Percentiles rank a stretch among this genome's conserved stretches.
Evolutionary conservation across 257 asterid genomes (phyloP).

Genomic region (Eustoma russellianum): DNA sequence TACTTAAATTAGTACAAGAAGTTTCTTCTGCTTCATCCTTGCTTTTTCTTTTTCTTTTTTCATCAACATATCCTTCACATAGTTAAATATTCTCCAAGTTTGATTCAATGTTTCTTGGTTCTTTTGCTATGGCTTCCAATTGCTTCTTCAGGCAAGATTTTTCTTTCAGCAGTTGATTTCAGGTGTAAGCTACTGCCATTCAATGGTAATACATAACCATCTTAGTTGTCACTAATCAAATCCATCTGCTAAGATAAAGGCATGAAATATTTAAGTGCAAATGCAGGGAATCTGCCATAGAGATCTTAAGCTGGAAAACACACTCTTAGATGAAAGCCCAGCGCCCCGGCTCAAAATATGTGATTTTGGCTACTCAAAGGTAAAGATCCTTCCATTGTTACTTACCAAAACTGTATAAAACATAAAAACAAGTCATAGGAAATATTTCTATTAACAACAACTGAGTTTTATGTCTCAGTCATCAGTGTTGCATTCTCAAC

Average conservation of each 20-base stretch:
- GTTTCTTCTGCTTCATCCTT: background rate
- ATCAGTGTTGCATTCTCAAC: slow-evolving; percentile 74
- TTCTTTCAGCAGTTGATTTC: slow-evolving; percentile 72
- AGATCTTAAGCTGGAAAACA: slow-evolving; percentile 79
- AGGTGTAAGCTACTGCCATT: slow-evolving; percentile 76
- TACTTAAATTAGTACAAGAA: background rate
- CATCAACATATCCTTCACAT: background rate
- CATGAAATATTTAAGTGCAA: background rate
- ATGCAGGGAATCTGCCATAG: slow-evolving; percentile 78
- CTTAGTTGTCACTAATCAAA: background rate
- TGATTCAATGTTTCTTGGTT: background rate
- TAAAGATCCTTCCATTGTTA: slow-evolving; percentile 7
- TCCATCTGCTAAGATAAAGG: too few species aligned
- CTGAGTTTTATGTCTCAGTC: slow-evolving; percentile 31
- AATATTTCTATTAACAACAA: slow-evolving; percentile 1
- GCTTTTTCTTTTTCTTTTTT: background rate
- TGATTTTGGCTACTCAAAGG: slow-evolving; percentile 82
- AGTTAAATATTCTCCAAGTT: background rate
- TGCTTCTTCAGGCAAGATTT: slow-evolving; percentile 49
- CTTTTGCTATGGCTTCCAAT: background rate
- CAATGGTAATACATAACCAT: slow-evolving; percentile 36
- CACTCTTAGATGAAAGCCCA: slow-evolving; percentile 60
- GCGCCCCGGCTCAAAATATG: slow-evolving; percentile 67
- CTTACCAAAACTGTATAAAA: background rate
- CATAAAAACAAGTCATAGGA: background rate